These are phyloP conservation scores for Pythium plurisporium DNA, from an alignment of 352 stramenopile species.

Conservation along the genomic window DNA sequence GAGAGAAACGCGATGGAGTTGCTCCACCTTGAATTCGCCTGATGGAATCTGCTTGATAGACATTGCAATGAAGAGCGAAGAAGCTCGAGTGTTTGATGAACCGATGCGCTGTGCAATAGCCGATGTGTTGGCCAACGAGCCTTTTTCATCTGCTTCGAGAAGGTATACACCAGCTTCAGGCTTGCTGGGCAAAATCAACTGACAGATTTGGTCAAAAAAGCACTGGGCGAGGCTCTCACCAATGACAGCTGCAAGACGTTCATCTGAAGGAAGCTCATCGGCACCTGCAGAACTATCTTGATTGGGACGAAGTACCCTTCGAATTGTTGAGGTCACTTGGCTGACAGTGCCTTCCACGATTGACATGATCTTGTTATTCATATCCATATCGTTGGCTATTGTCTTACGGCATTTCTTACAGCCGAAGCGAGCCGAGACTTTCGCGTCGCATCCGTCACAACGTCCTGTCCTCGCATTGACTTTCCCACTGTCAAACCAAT, in stretches of 20 bases:
- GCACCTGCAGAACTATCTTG: too few relatives aligned
- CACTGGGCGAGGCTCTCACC: neutral
- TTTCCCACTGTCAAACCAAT: neutral
- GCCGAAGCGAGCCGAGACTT: too few relatives aligned
- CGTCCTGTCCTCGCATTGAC: neutral
- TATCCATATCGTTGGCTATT: neutral
- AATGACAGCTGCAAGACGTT: neutral
- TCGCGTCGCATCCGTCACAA: neutral
- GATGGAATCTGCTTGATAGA: conserved; percentile 7
- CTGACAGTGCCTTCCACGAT: neutral
- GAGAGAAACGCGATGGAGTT: neutral
- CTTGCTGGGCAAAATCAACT: conserved; percentile 4
- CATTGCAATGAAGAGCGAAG: conserved; percentile 6
- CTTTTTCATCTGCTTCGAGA: conserved; percentile 8
- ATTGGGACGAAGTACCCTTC: neutral
- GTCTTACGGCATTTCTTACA: conserved; percentile 1
- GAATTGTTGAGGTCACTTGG: neutral
- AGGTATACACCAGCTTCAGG: neutral
- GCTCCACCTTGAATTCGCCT: conserved; percentile 3
- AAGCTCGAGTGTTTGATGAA: neutral
- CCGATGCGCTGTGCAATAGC: neutral
- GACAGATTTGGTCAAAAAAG: conserved; percentile 13
- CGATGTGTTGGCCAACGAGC: neutral
- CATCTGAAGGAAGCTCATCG: neutral
- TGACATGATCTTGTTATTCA: conserved; percentile 5